Conservation (phyloP, 768 basidiomycete species). For the Neoboletus brunneissimus region DNA sequence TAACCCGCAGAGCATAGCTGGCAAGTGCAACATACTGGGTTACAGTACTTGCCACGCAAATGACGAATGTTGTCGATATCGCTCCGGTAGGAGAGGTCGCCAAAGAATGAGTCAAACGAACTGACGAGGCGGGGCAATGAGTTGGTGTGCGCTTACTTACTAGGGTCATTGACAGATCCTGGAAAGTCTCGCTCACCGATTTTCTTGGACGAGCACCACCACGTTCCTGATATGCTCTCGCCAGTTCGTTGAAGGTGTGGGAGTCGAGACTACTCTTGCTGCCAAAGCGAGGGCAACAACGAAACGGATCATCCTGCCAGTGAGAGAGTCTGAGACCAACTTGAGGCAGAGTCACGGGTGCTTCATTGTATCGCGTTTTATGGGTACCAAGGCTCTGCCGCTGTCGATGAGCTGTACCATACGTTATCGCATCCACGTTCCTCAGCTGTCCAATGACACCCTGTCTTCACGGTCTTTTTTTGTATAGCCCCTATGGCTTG, state of each 20-base stretch:
- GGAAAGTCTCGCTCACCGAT: constrained; percentile 13
- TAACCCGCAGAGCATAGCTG: background rate
- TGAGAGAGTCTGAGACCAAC: background rate
- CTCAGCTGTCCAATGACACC: constrained; percentile 11
- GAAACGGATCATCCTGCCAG: constrained; percentile 16
- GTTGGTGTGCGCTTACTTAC: background rate
- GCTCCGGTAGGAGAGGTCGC: constrained; percentile 24
- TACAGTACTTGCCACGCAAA: constrained; percentile 19
- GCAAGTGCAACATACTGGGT: constrained; percentile 14
- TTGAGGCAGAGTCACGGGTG: background rate
- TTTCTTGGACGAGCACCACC: constrained; percentile 28
- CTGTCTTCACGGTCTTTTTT: background rate
- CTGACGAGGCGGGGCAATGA: background rate
- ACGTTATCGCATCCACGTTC: constrained; percentile 9
- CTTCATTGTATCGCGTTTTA: constrained; percentile 7
- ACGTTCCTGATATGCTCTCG: constrained; percentile 25
- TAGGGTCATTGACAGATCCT: background rate
- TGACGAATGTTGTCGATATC: constrained; percentile 28
- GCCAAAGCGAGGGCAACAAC: constrained; percentile 6
- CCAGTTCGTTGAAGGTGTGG: constrained; percentile 14
- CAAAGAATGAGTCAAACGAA: constrained; percentile 28
- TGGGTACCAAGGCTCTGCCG: background rate
- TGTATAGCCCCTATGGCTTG: background rate
- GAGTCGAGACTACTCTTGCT: background rate
- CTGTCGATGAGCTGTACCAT: background rate